Evolutionary conservation across 1,284 basidiomycete genomes (phyloP).

Genomic region (Ganoderma multipileum): DNA sequence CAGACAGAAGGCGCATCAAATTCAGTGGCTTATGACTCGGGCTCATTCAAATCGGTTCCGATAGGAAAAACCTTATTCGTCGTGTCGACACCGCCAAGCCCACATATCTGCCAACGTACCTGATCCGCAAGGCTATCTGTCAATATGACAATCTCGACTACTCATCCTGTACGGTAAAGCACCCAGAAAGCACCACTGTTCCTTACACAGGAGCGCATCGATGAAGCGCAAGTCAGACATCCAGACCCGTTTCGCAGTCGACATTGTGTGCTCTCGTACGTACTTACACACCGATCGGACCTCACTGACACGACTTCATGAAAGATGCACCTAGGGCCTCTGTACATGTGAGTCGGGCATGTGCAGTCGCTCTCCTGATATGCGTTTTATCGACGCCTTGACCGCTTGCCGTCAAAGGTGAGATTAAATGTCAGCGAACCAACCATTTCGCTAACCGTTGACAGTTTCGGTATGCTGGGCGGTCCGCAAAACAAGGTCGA

Average conservation of each 20-base stretch:
- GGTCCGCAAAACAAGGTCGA: background rate
- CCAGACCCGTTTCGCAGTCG: background rate
- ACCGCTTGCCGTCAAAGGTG: background rate
- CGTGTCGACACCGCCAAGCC: background rate
- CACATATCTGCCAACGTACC: background rate
- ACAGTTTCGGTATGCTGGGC: background rate
- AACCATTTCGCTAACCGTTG: background rate
- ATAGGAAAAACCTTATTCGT: background rate
- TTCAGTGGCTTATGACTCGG: background rate
- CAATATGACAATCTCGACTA: background rate
- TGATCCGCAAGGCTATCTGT: background rate
- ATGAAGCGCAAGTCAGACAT: background rate
- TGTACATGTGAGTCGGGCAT: no score
- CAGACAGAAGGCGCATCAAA: constrained; percentile 2
- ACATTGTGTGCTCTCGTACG: background rate
- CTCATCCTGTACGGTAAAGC: background rate
- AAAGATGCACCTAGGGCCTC: background rate
- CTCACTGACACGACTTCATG: background rate
- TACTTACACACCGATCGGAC: background rate
- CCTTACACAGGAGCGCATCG: background rate
- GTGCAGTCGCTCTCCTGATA: no score
- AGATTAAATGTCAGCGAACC: background rate
- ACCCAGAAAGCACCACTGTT: background rate
- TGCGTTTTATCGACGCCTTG: background rate
- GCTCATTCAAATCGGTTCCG: constrained; percentile 1